phyloP scores from a whole-genome alignment of 2,329 filamentous ascomycete species.

The Fonsecaea multimorphosa region DNA sequence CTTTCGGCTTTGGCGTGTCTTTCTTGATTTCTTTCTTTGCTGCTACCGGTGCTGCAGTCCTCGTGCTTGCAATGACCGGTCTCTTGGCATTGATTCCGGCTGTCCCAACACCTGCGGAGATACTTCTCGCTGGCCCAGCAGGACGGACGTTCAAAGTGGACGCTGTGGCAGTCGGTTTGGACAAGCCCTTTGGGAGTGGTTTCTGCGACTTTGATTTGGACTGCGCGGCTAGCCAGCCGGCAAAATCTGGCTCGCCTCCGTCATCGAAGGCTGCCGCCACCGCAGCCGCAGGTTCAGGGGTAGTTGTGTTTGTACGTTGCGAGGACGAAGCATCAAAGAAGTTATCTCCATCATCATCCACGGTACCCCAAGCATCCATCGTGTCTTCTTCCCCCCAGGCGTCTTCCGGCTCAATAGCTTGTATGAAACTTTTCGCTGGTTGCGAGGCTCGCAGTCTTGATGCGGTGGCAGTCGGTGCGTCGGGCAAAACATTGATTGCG shows the following conservation, averaged over 20 bases:
- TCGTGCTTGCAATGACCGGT: constrained; percentile 45
- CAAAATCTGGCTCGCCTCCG: constrained; percentile 90
- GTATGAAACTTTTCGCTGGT: constrained; percentile 25
- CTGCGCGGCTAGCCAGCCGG: constrained; percentile 90
- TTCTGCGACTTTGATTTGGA: constrained; percentile 75
- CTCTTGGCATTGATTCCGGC: constrained; percentile 42
- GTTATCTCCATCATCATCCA: constrained; percentile 61
- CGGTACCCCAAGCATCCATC: constrained; percentile 76
- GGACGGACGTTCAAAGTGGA: constrained; percentile 44
- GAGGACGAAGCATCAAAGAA: constrained; percentile 53
- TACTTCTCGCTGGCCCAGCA: constrained; percentile 47
- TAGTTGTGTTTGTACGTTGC: constrained; percentile 41
- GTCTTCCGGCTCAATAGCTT: constrained; percentile 52
- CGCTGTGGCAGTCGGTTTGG: constrained; percentile 58
- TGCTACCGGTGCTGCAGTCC: constrained; percentile 55
- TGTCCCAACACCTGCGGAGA: constrained; percentile 43
- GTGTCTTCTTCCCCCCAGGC: constrained; percentile 68
- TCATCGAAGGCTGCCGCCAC: constrained; percentile 68
- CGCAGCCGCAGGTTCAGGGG: constrained; percentile 41
- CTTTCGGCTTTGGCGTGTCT: constrained; percentile 32
- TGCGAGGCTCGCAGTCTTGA: constrained; percentile 12
- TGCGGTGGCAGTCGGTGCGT: constrained; percentile 18
- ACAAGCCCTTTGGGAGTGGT: constrained; percentile 80
- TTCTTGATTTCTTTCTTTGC: constrained; percentile 70
- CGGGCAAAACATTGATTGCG: constrained; percentile 33